phyloP scores from a whole-genome alignment of 805 yeast genomes.

The Candida orba region DNA sequence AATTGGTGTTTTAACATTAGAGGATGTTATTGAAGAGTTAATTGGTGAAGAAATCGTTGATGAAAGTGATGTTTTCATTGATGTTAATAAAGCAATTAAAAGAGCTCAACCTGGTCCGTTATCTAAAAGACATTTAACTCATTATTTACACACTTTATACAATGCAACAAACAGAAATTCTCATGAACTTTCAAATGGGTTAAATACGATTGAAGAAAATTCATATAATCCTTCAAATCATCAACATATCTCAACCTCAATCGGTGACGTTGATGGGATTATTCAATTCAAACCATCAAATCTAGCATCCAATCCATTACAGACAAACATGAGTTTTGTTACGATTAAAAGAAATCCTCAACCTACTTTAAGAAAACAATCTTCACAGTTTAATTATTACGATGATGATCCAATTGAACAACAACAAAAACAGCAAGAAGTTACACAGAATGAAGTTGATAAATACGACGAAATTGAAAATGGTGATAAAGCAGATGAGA shows the following conservation, averaged over 20 bases:
- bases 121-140: conserved; percentile 59
- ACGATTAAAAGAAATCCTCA: conserved; percentile 56
- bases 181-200: conserved; percentile 22
- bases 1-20: conserved; percentile 84
- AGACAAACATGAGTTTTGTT: conserved; percentile 56
- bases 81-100: conserved; percentile 81
- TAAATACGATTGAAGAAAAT: neutral
- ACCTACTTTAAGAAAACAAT: conserved; percentile 8
- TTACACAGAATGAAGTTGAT: conserved; percentile 3
- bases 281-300: conserved; percentile 35
- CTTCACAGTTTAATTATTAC: conserved; percentile 13
- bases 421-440: conserved; percentile 5
- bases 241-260: conserved; percentile 1
- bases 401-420: conserved; percentile 15
- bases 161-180: conserved; percentile 37
- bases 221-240: neutral
- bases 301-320: conserved; percentile 63
- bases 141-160: conserved; percentile 59
- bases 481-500: neutral
- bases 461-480: neutral
- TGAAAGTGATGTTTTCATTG: conserved; percentile 90
- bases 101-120: conserved; percentile 71
- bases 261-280: conserved; percentile 5
- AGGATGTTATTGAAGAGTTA: conserved; percentile 96
- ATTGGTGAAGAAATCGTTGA: conserved; percentile 98